Conservation (phyloP, 2,329 filamentous ascomycete species). For the Nigrospora osmanthi region DNA sequence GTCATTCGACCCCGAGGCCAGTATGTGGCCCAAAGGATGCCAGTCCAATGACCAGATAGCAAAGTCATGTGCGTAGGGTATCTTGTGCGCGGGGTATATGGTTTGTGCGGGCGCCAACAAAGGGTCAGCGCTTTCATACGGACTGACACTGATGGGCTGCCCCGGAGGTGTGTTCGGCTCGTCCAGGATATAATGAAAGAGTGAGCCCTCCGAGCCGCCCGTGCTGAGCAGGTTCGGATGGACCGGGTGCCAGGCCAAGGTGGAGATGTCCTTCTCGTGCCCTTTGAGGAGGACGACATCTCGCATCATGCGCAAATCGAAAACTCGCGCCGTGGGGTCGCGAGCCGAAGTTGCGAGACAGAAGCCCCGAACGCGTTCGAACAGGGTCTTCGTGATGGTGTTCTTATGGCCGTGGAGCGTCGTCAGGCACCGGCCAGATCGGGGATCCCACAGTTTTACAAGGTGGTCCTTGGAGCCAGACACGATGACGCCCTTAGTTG, state of each 20-base stretch:
- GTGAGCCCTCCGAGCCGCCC: slow-evolving; percentile 79
- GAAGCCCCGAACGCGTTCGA: slow-evolving; percentile 76
- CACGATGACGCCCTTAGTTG: slow-evolving; percentile 84
- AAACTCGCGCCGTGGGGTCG: slow-evolving; percentile 87
- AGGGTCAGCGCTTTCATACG: slow-evolving; percentile 79
- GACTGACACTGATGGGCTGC: slow-evolving; percentile 62
- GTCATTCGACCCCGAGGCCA: slow-evolving; percentile 93
- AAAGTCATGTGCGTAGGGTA: slow-evolving; percentile 85
- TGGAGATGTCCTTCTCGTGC: slow-evolving; percentile 93
- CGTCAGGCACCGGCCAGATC: slow-evolving; percentile 80
- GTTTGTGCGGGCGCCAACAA: slow-evolving; percentile 74
- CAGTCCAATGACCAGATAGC: slow-evolving; percentile 97
- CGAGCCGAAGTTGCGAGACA: slow-evolving; percentile 88
- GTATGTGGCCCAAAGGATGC: slow-evolving; percentile 92
- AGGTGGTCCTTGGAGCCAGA: slow-evolving; percentile 97
- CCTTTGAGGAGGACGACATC: slow-evolving; percentile 90
- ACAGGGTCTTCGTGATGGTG: slow-evolving; percentile 86
- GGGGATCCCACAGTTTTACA: slow-evolving; percentile 97
- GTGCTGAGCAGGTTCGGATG: slow-evolving; percentile 86
- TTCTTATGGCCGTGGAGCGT: slow-evolving; percentile 97
- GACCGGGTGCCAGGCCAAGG: slow-evolving; percentile 86
- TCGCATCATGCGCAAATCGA: slow-evolving; percentile 96
- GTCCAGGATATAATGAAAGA: slow-evolving; percentile 92
- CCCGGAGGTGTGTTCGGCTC: slow-evolving; percentile 81
- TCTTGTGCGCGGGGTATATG: slow-evolving; percentile 83